Evolutionary conservation across 306 rosid species (phyloP).

Genomic region (Elaeagnus macrophylla): DNA sequence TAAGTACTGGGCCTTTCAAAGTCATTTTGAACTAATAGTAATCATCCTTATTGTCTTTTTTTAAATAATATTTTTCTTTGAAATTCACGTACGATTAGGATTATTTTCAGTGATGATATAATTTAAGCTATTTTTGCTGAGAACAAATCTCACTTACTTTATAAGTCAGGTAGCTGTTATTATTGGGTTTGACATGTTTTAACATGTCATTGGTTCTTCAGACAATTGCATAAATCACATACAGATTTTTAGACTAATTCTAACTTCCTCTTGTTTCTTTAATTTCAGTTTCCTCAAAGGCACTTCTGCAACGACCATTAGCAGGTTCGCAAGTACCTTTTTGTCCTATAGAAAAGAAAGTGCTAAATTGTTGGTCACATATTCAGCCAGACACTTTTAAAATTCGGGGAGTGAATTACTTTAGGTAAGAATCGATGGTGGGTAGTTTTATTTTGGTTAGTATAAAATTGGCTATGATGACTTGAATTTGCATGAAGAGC

Average conservation of each 20-base stretch:
- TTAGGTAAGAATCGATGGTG: constrained; percentile 47
- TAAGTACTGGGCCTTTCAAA: constrained; percentile 25
- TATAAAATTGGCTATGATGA: constrained; percentile 1
- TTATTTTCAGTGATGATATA: too few relatives aligned
- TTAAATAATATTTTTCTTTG: too few relatives aligned
- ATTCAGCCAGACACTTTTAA: constrained; percentile 75
- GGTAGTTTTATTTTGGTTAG: constrained; percentile 10
- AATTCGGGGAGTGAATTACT: constrained; percentile 73
- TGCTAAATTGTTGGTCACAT: constrained; percentile 82
- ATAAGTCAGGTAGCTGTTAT: too few relatives aligned
- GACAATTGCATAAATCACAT: neutral
- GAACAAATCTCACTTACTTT: too few relatives aligned
- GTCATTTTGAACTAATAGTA: too few relatives aligned
- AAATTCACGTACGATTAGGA: too few relatives aligned
- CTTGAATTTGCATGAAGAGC: neutral
- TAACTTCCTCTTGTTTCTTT: constrained; percentile 12
- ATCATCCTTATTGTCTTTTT: too few relatives aligned
- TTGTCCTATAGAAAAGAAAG: constrained; percentile 82
- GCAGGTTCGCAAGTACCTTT: constrained; percentile 96
- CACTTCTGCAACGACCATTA: constrained; percentile 62
- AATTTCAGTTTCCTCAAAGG: constrained; percentile 82
- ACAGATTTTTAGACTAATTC: neutral
- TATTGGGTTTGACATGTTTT: neutral
- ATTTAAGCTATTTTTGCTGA: too few relatives aligned
- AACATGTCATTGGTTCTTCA: neutral